Evolutionary conservation across 169 alveolate genomes (phyloP).

Genomic region (Perkinsus olseni): DNA sequence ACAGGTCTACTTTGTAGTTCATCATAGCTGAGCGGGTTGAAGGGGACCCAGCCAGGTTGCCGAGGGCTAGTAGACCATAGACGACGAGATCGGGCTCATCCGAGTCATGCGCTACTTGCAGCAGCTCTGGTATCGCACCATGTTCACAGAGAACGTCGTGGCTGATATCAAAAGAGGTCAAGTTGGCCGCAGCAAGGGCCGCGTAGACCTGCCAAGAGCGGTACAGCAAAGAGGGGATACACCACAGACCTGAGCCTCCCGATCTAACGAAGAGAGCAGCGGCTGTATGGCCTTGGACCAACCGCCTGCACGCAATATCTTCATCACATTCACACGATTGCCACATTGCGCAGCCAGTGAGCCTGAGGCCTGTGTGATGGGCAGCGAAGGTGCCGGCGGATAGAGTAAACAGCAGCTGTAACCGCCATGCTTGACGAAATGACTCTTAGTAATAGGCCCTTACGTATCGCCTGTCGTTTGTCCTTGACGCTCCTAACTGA

Average conservation of each 20-base stretch:
- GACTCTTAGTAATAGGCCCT: too few relatives aligned
- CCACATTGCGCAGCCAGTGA: conserved; percentile 27
- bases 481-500: conserved; percentile 28
- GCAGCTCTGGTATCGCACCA: not conserved
- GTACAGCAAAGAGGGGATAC: not conserved
- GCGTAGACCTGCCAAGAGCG: conserved; percentile 1
- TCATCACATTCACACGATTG: conserved; percentile 24
- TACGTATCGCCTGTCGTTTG: conserved; percentile 30
- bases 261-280: conserved; percentile 28
- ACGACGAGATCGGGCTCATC: not conserved
- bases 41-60: conserved; percentile 13
- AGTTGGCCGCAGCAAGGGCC: conserved; percentile 26
- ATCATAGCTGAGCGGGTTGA: not conserved
- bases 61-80: conserved; percentile 28
- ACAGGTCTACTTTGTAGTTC: not conserved
- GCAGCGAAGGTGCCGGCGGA: not conserved
- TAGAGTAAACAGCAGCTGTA: too few relatives aligned
- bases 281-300: conserved; percentile 35
- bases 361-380: conserved; percentile 2
- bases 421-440: too few relatives aligned
- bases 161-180: not conserved
- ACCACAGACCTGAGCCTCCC: not conserved
- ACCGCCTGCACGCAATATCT: conserved; percentile 19
- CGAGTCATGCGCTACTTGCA: not conserved
- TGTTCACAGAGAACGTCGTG: not conserved